These are phyloP conservation scores for Flaveria sonorensis DNA, from an alignment of 129 eudicot genomes.

Conservation along the genomic window DNA sequence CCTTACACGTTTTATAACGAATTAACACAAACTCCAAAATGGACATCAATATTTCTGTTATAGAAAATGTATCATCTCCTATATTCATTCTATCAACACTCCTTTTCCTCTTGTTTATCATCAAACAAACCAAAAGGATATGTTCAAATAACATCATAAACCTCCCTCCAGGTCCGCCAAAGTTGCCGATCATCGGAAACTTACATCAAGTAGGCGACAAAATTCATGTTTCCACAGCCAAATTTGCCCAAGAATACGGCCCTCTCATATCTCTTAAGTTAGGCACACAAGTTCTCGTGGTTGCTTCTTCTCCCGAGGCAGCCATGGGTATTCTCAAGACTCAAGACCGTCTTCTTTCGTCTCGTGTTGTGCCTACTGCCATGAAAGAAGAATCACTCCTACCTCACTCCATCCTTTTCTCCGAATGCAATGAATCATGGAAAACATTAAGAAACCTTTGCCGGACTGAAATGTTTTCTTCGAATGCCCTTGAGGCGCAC, in stretches of 20 bases:
- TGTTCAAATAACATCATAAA: background rate
- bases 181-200: conserved; percentile 40
- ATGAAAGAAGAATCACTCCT: background rate
- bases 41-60: background rate
- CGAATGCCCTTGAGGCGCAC: conserved; percentile 33
- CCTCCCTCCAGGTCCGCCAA: conserved; percentile 43
- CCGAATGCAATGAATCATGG: conserved; percentile 34
- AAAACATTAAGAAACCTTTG: conserved; percentile 24
- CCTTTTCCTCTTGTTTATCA: conserved; percentile 17
- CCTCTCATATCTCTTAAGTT: conserved; percentile 36
- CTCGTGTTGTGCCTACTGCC: conserved; percentile 24
- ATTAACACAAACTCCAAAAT: background rate
- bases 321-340: conserved; percentile 44
- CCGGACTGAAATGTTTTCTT: conserved; percentile 28
- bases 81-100: conserved; percentile 13
- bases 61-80: background rate
- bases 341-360: conserved; percentile 35
- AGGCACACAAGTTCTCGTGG: conserved; percentile 34
- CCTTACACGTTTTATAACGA: background rate
- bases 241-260: conserved; percentile 33
- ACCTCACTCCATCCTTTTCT: conserved; percentile 21
- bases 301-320: conserved; percentile 42
- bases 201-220: conserved; percentile 28
- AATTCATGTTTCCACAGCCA: conserved; percentile 29
- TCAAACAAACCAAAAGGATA: conserved; percentile 14